Conservation (phyloP, 2,329 filamentous ascomycete genomes). For the Fusarium clavum region DNA sequence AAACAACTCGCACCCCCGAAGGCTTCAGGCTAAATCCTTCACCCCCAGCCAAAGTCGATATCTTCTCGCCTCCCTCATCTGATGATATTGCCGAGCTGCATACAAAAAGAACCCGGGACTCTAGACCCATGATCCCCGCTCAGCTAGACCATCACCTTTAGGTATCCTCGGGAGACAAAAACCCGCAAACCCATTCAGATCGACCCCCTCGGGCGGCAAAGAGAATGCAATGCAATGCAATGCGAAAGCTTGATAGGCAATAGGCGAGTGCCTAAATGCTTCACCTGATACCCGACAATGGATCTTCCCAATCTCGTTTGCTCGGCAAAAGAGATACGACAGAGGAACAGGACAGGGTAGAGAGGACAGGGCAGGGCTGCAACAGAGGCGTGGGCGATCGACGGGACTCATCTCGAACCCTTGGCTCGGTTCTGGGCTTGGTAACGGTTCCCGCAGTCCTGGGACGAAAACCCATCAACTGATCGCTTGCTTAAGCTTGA, state of each 20-base stretch:
- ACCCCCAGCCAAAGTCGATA: constrained; percentile 15
- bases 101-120: constrained; percentile 18
- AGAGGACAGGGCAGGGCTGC: not conserved
- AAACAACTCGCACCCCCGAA: constrained; percentile 10
- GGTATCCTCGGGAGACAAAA: constrained; percentile 28
- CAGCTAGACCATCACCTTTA: not conserved
- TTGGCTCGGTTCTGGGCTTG: constrained; percentile 12
- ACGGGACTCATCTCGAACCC: constrained; percentile 24
- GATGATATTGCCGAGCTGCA: constrained; percentile 27
- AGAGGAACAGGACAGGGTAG: not conserved
- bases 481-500: not conserved
- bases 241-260: constrained; percentile 24
- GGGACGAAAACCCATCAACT: constrained; percentile 6
- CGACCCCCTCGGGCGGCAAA: constrained; percentile 6
- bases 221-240: not conserved
- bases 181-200: constrained; percentile 29
- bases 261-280: constrained; percentile 31
- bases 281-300: constrained; percentile 34
- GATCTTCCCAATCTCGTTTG: constrained; percentile 26
- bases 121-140: constrained; percentile 30
- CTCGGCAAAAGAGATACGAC: constrained; percentile 9
- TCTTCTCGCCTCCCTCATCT: constrained; percentile 27
- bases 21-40: constrained; percentile 20
- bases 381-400: constrained; percentile 21
- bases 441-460: constrained; percentile 16